These are phyloP conservation scores for Colletotrichum horii DNA, from an alignment of 2,329 filamentous ascomycete genomes.

Conservation along the genomic window DNA sequence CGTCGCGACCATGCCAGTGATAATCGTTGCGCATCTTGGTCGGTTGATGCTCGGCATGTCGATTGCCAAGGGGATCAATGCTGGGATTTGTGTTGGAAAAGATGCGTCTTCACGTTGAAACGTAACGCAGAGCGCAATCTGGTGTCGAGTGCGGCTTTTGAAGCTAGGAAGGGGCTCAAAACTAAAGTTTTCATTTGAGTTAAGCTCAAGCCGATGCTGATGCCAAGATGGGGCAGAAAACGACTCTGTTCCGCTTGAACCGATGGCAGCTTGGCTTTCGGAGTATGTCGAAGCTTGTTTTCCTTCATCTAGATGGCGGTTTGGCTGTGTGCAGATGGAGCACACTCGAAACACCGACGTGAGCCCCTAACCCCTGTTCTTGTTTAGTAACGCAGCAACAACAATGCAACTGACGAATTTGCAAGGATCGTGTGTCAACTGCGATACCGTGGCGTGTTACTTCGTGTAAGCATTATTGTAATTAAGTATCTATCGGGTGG, in stretches of 20 bases:
- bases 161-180: background rate
- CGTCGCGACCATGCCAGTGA: background rate
- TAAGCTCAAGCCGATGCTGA: conserved; percentile 1
- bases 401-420: background rate
- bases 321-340: background rate
- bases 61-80: background rate
- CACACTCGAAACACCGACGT: conserved; percentile 2
- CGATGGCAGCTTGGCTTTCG: background rate
- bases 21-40: background rate
- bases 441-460: background rate
- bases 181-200: background rate
- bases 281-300: conserved; percentile 8
- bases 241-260: background rate
- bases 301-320: background rate
- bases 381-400: background rate
- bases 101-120: background rate
- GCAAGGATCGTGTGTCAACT: background rate
- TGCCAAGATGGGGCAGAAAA: background rate
- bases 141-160: background rate
- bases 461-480: background rate
- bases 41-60: background rate
- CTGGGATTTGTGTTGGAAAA: background rate
- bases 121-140: background rate
- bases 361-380: background rate
- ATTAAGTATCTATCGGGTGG: background rate